Percentiles rank a stretch among this genome's conserved stretches.
phyloP scores from a whole-genome alignment of 225 moss, liverwort and hornwort genomes.

The Pseudisothecium myosuroides region DNA sequence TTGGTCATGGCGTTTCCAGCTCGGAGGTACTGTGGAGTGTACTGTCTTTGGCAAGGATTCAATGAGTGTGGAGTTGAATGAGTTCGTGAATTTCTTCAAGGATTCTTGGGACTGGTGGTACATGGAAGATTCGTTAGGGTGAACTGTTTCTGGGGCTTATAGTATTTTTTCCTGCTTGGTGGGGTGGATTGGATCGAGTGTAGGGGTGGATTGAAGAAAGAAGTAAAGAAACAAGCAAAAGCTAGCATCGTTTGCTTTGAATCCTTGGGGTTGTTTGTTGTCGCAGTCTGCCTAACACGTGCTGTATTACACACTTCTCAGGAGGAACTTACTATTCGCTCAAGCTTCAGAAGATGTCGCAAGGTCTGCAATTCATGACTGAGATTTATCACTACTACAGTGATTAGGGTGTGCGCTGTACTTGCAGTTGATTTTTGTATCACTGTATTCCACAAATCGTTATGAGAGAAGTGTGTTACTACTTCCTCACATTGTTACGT shows the following conservation, averaged over 20 bases:
- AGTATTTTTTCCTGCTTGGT: neutral
- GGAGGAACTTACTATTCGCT: constrained; percentile 20
- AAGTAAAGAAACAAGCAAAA: too few species aligned
- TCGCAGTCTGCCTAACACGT: neutral
- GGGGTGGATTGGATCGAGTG: neutral
- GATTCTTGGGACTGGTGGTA: neutral
- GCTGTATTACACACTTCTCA: constrained; percentile 3
- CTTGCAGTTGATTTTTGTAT: neutral
- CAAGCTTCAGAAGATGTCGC: constrained; percentile 31
- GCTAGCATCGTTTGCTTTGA: neutral
- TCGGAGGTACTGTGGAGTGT: neutral
- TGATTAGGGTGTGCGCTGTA: neutral
- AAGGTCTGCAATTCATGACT: constrained; percentile 17
- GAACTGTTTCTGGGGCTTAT: neutral
- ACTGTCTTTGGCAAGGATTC: neutral
- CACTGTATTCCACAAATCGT: neutral
- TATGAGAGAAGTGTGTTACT: neutral
- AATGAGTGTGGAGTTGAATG: neutral
- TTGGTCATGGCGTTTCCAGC: neutral
- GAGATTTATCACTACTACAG: neutral
- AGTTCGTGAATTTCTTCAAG: neutral
- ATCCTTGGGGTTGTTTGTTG: neutral
- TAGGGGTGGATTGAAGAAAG: neutral
- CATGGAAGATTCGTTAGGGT: neutral
- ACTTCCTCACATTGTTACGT: neutral